Conservation (phyloP, 2,329 filamentous ascomycete genomes). For the Fonsecaea pedrosoi region DNA sequence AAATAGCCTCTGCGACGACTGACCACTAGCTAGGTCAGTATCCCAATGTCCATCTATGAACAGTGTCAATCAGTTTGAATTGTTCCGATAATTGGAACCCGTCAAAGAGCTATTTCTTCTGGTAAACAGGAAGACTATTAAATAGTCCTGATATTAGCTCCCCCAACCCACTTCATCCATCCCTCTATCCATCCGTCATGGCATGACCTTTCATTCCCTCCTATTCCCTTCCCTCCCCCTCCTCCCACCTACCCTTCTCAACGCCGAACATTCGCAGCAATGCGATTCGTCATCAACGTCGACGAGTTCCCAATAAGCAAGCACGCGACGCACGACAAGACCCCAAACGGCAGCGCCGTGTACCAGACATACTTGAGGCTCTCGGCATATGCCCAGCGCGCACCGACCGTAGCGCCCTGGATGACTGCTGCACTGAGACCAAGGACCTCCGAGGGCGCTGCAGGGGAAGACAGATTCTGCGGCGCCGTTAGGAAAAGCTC, state of each 20-base stretch:
- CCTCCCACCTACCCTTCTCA: not conserved
- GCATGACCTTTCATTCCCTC: no score
- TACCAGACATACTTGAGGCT: slow-evolving; percentile 25
- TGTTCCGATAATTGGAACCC: no score
- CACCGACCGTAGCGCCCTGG: slow-evolving; percentile 14
- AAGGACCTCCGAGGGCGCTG: not conserved
- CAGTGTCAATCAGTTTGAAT: no score
- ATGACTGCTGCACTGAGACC: slow-evolving; percentile 8
- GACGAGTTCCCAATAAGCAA: not conserved
- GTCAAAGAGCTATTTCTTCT: no score
- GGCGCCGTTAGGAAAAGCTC: slow-evolving; percentile 12
- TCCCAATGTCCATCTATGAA: no score
- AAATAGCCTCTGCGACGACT: no score
- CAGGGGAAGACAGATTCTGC: not conserved
- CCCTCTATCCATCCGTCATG: no score
- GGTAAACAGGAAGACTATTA: no score
- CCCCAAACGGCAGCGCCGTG: slow-evolving; percentile 1
- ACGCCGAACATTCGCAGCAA: not conserved
- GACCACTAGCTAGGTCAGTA: no score
- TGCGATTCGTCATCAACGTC: slow-evolving; percentile 4
- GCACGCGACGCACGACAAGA: not conserved
- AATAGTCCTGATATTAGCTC: no score
- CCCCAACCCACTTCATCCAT: no score
- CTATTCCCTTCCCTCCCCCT: no score
- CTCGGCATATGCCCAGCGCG: slow-evolving; percentile 23